These are phyloP conservation scores for Pythium phragmitis DNA, from an alignment of 352 stramenopile species.

Conservation along the genomic window DNA sequence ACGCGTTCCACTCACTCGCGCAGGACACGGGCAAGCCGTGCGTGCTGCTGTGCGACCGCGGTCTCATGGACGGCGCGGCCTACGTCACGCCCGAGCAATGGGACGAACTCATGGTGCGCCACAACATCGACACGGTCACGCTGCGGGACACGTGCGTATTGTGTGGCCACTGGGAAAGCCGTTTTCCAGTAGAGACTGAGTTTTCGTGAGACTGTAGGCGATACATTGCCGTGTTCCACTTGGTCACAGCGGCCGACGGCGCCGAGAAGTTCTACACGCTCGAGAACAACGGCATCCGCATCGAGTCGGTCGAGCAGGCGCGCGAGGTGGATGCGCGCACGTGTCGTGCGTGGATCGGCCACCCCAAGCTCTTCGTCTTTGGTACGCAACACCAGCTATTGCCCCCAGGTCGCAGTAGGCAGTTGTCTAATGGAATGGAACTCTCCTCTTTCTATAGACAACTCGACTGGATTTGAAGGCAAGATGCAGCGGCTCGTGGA, in stretches of 20 bases:
- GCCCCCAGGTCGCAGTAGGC: neutral
- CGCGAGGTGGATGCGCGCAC: constrained; percentile 83
- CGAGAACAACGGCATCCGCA: constrained; percentile 96
- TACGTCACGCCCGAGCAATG: constrained; percentile 93
- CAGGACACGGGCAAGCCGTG: constrained; percentile 79
- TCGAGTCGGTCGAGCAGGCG: constrained; percentile 93
- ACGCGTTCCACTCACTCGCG: constrained; percentile 81
- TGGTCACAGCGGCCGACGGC: constrained; percentile 91
- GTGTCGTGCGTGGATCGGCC: constrained; percentile 76
- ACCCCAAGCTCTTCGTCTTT: constrained; percentile 85
- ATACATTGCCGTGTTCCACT: constrained; percentile 88
- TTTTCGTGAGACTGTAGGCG: constrained; percentile 32
- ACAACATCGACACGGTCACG: constrained; percentile 85
- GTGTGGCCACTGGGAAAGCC: neutral
- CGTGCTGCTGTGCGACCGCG: constrained; percentile 95
- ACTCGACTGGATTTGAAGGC: constrained; percentile 78
- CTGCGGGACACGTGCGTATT: constrained; percentile 69
- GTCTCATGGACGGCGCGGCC: constrained; percentile 94
- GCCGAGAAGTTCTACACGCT: constrained; percentile 95
- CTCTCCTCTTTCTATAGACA: constrained; percentile 39
- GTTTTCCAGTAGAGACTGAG: neutral
- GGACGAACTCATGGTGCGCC: constrained; percentile 77
- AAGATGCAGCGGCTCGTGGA: constrained; percentile 89
- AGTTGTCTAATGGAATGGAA: neutral
- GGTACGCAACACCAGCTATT: constrained; percentile 31